phyloP scores from a whole-genome alignment of 1,139 yeast species.

The Suhomyces yuchorum region DNA sequence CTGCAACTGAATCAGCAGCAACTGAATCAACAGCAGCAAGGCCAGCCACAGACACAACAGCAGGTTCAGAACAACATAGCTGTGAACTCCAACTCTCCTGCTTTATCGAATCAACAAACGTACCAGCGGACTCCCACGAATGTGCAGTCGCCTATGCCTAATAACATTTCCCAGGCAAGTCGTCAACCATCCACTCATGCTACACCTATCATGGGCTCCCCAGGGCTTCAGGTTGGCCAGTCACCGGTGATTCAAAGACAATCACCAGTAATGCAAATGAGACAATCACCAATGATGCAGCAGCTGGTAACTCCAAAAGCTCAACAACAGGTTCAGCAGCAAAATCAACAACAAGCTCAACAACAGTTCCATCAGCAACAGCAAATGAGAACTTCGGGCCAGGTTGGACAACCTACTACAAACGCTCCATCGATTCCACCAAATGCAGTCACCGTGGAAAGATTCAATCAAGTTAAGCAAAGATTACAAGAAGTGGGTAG shows the following conservation, averaged over 20 bases:
- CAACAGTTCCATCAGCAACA: constrained; percentile 16
- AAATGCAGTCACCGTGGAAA: constrained; percentile 40
- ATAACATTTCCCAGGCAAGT: constrained; percentile 9
- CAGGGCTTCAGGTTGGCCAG: constrained; percentile 15
- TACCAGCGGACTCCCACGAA: constrained; percentile 2
- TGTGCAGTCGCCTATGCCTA: constrained; percentile 10
- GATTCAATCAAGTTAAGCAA: constrained; percentile 43
- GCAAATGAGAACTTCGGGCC: constrained; percentile 6
- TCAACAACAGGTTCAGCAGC: constrained; percentile 13
- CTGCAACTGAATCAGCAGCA: constrained; percentile 9
- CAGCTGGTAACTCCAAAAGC: constrained; percentile 9
- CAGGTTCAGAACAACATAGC: constrained; percentile 10
- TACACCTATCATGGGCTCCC: constrained; percentile 17
- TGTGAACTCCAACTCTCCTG: constrained; percentile 1
- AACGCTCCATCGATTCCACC: constrained; percentile 23
- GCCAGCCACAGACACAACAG: constrained; percentile 1
- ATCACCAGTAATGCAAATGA: constrained; percentile 11
- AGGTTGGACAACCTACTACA: constrained; percentile 2
- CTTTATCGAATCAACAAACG: neutral
- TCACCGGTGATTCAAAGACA: constrained; percentile 19
- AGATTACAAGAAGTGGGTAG: constrained; percentile 46
- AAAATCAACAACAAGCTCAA: constrained; percentile 14
- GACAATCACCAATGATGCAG: constrained; percentile 13
- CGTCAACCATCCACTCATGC: constrained; percentile 17
- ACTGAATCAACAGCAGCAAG: constrained; percentile 5